A percentile compares a stretch with the other conserved stretches of the same genome.
Conservation (phyloP, 805 yeast species). For the Sugiyamaella valdiviana region DNA sequence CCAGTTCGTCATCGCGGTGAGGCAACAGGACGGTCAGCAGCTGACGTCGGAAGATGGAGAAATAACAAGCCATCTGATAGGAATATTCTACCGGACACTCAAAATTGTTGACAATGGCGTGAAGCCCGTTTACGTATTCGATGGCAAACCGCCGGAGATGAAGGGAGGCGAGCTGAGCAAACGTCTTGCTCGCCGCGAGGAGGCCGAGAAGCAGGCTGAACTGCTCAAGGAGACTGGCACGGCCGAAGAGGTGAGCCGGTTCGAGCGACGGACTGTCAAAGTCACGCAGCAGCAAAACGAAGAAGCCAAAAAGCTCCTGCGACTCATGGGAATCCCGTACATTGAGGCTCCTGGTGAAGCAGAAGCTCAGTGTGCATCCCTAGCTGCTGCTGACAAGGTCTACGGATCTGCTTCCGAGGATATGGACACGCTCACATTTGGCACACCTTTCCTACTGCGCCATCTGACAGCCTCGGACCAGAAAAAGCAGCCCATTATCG, state of each 20-base stretch:
- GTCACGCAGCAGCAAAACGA: conserved; percentile 89
- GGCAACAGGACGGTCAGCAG: conserved; percentile 96
- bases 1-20: conserved; percentile 91
- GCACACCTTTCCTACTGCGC: conserved; percentile 74
- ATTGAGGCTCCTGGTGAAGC: conserved; percentile 97
- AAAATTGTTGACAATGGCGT: conserved; percentile 87
- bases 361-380: conserved; percentile 95
- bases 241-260: conserved; percentile 65
- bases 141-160: conserved; percentile 93
- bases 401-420: conserved; percentile 98
- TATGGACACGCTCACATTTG: conserved; percentile 96
- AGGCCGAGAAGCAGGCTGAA: conserved; percentile 69
- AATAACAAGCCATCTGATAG: conserved; percentile 87
- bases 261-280: conserved; percentile 80
- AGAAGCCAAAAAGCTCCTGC: conserved; percentile 77
- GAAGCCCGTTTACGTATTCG: conserved; percentile 94
- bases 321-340: conserved; percentile 91
- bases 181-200: conserved; percentile 72
- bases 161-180: conserved; percentile 91
- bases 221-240: conserved; percentile 72
- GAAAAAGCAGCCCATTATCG: conserved; percentile 85
- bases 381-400: conserved; percentile 84
- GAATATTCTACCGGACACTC: conserved; percentile 90
- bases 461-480: conserved; percentile 94
- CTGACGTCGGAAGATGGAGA: conserved; percentile 84